A percentile compares a stretch with the other conserved stretches of the same genome.
phyloP scores from a whole-genome alignment of 1,284 basidiomycete species.

The Puccinia novopanici region DNA sequence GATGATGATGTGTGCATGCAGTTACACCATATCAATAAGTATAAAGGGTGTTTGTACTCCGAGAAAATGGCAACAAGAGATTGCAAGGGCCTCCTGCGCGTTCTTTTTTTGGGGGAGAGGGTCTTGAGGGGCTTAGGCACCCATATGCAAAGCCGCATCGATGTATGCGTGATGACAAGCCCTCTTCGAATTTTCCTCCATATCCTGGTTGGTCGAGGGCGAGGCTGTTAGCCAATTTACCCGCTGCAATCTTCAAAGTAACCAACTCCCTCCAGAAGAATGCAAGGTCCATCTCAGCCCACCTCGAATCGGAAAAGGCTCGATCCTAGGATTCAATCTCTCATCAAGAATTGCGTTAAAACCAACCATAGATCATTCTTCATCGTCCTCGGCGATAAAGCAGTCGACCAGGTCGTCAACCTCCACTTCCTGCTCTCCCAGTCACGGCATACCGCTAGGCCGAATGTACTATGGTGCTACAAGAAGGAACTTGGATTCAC shows the following conservation, averaged over 20 bases:
- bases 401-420: slow-evolving; percentile 93
- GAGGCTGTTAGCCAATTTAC: too few relatives aligned
- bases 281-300: slow-evolving; percentile 1
- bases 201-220: too few relatives aligned
- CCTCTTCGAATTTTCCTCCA: too few relatives aligned
- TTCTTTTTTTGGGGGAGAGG: too few relatives aligned
- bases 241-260: neutral
- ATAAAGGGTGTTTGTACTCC: too few relatives aligned
- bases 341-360: slow-evolving; percentile 51
- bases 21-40: too few relatives aligned
- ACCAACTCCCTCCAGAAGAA: neutral
- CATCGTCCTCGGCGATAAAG: slow-evolving; percentile 92
- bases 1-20: too few relatives aligned
- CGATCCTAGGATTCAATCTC: slow-evolving; percentile 46
- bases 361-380: slow-evolving; percentile 89
- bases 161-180: too few relatives aligned
- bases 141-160: too few relatives aligned
- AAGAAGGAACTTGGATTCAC: slow-evolving; percentile 58
- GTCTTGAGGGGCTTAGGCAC: too few relatives aligned
- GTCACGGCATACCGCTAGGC: slow-evolving; percentile 56
- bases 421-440: slow-evolving; percentile 63
- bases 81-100: too few relatives aligned
- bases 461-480: slow-evolving; percentile 58
- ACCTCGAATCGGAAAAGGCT: slow-evolving; percentile 30
- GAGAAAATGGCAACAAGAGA: too few relatives aligned